phyloP scores from a whole-genome alignment of 768 basidiomycete genomes.

The Suillus tomentosus region DNA sequence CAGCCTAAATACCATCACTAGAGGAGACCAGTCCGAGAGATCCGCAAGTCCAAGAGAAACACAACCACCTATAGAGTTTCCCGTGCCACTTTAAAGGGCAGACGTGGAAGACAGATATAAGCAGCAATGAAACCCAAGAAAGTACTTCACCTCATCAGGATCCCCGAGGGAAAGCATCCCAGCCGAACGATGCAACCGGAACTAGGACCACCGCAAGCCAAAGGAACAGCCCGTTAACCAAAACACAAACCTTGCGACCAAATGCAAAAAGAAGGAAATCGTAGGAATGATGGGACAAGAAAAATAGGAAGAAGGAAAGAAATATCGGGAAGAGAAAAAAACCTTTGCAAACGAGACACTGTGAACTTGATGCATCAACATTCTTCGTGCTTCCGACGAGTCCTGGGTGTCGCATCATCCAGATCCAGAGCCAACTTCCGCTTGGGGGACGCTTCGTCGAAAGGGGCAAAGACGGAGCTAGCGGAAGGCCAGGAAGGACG shows the following conservation, averaged over 20 bases:
- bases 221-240: not conserved
- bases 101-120: not conserved
- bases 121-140: not conserved
- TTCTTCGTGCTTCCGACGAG: not conserved
- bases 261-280: not conserved
- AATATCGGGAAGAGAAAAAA: not conserved
- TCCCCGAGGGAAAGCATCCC: not conserved
- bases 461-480: not conserved
- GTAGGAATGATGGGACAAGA: not conserved
- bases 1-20: not conserved
- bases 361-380: constrained; percentile 2
- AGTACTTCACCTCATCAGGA: constrained; percentile 4
- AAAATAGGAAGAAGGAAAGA: not conserved
- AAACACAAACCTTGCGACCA: not conserved
- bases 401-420: not conserved
- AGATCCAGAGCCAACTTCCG: not conserved
- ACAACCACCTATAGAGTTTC: not conserved
- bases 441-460: not conserved
- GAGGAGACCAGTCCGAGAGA: constrained; percentile 4
- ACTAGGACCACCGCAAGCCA: constrained; percentile 5
- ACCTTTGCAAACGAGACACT: not conserved
- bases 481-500: not conserved
- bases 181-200: constrained; percentile 5
- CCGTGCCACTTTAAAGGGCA: constrained; percentile 5
- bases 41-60: constrained; percentile 4